A percentile compares a stretch with the other conserved stretches of the same genome.
Evolutionary conservation across 2,329 filamentous ascomycete genomes (phyloP).

Genomic region (Decorospora gaudefroyi): DNA sequence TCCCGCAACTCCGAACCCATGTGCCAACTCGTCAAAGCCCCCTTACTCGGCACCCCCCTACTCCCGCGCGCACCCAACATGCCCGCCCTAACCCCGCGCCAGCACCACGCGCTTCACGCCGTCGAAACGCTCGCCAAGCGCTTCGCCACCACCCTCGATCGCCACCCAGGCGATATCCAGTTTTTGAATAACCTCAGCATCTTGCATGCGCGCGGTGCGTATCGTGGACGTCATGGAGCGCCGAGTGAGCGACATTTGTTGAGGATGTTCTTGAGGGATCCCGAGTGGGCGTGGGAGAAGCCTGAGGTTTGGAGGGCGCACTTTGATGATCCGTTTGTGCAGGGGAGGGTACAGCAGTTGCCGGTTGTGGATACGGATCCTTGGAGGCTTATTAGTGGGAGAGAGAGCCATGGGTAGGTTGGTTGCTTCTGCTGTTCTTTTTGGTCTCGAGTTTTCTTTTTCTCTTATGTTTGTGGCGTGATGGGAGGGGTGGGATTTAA

Average conservation of each 20-base stretch:
- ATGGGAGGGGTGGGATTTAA: no score
- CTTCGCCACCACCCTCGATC: slow-evolving; percentile 40
- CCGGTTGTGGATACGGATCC: slow-evolving; percentile 44
- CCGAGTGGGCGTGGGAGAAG: slow-evolving; percentile 42
- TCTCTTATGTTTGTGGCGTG: no score
- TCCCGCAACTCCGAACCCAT: slow-evolving; percentile 45
- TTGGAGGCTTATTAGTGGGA: slow-evolving; percentile 47
- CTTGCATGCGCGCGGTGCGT: slow-evolving; percentile 46
- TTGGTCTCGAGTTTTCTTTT: neutral
- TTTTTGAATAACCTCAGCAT: slow-evolving; percentile 46
- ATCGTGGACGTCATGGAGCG: slow-evolving; percentile 28
- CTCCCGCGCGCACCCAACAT: slow-evolving; percentile 40
- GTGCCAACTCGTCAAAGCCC: slow-evolving; percentile 46
- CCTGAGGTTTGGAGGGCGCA: slow-evolving; percentile 31
- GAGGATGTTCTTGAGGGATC: slow-evolving; percentile 47
- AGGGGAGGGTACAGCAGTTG: slow-evolving; percentile 39
- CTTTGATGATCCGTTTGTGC: slow-evolving; percentile 43
- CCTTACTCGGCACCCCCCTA: slow-evolving; percentile 41
- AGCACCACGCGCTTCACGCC: slow-evolving; percentile 36
- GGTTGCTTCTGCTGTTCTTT: no score
- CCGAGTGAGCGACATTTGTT: slow-evolving; percentile 43
- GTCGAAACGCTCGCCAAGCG: slow-evolving; percentile 38
- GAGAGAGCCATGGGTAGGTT: slow-evolving; percentile 45
- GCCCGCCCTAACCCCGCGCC: slow-evolving; percentile 36
- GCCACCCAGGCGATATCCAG: slow-evolving; percentile 45